phyloP scores from a whole-genome alignment of 352 stramenopile genomes.

The Globisporangium emineosum region DNA sequence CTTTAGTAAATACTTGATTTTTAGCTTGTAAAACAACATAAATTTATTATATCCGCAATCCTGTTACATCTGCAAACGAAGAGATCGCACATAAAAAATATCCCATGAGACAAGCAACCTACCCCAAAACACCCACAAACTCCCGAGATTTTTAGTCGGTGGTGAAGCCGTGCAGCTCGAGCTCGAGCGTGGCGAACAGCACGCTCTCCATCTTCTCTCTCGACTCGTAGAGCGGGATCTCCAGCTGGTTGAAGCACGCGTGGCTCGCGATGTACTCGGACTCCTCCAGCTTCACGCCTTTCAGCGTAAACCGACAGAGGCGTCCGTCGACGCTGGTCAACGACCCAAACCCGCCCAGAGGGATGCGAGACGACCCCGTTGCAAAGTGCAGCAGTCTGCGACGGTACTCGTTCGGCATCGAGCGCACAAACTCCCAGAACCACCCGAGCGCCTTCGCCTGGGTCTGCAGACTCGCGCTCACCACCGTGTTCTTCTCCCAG shows the following conservation, averaged over 20 bases:
- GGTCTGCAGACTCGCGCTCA: neutral
- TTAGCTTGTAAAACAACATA: no score
- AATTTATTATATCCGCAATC: no score
- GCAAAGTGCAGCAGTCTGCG: neutral
- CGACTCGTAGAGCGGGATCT: neutral
- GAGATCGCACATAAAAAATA: no score
- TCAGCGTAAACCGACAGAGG: neutral
- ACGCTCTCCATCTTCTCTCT: neutral
- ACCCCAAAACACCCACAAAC: no score
- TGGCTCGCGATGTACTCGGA: neutral
- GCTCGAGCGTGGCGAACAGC: neutral
- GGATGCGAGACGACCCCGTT: neutral
- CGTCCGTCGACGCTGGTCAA: neutral
- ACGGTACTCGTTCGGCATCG: constrained; percentile 5
- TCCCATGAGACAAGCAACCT: no score
- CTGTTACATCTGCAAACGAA: no score
- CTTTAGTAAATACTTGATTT: no score
- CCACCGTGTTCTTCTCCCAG: neutral
- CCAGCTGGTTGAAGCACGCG: constrained; percentile 2
- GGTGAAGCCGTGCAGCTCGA: neutral
- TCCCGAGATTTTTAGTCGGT: no score
- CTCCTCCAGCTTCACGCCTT: neutral
- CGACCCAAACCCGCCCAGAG: neutral
- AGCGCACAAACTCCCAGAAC: neutral
- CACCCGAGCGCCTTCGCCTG: neutral